Percentiles rank a stretch among this genome's conserved stretches.
These are phyloP conservation scores for Ophiostoma australiae DNA, from an alignment of 2,329 filamentous ascomycete genomes.

Conservation along the genomic window DNA sequence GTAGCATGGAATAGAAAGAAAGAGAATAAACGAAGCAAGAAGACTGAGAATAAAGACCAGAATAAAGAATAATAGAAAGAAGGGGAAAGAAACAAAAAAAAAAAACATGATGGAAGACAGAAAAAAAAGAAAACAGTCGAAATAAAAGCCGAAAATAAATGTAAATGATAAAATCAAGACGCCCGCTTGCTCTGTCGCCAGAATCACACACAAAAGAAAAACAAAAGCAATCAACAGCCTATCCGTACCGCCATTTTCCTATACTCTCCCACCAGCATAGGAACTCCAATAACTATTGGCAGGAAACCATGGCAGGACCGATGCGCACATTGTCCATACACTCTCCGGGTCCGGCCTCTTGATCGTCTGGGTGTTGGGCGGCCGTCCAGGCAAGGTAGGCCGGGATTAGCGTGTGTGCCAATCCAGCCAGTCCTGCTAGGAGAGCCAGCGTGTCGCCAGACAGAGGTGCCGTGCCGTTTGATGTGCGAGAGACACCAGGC, in stretches of 20 bases:
- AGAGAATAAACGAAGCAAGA: neutral
- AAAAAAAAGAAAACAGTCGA: neutral
- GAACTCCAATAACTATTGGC: constrained; percentile 22
- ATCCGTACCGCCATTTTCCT: neutral
- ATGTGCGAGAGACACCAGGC: neutral
- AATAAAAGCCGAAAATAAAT: neutral
- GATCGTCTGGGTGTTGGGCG: constrained; percentile 7
- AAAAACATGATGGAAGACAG: neutral
- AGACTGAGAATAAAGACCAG: neutral
- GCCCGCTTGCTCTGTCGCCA: constrained; percentile 22
- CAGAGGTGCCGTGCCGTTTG: neutral
- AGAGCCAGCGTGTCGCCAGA: constrained; percentile 8
- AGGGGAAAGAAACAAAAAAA: neutral
- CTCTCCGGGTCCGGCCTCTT: neutral
- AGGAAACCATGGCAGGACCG: constrained; percentile 17
- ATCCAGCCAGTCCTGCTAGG: neutral
- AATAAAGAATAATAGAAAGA: neutral
- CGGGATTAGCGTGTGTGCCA: constrained; percentile 14
- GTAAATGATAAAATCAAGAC: constrained; percentile 12
- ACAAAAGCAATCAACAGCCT: neutral
- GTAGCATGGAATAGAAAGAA: neutral
- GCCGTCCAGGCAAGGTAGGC: constrained; percentile 20
- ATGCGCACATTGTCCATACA: neutral
- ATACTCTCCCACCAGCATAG: constrained; percentile 17
- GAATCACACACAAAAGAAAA: neutral